Evolutionary conservation across 2,329 filamentous ascomycete genomes (phyloP), one percentile per base, ranked within the genome.

Genomic region (Ustulina deusta): DNA sequence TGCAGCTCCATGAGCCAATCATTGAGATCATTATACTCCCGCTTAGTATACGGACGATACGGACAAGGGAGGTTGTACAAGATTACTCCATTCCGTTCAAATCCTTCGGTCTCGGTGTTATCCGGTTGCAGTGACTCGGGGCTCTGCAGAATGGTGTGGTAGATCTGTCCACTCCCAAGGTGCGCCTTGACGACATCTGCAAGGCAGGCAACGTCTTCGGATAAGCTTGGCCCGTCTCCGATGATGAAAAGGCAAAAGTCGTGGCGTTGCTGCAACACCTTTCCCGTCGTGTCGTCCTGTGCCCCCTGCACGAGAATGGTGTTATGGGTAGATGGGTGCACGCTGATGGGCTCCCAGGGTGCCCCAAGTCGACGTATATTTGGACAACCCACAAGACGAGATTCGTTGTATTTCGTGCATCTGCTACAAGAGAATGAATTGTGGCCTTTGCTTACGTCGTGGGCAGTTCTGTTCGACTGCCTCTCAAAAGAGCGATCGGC

Each of bases 331-430:
- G 48, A 51, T 15, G 48, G 13, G 15, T 29, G 13, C 5, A 27
- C 20, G 11, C 32, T 17, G 5, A 51, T 32, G 48, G 48, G 25
- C 13, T 51, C 2, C 48, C 25, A 51, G 2, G 25, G 10, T 29
- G 48, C 22, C 34, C 6, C 38, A 7, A 7, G 17, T 15, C 17
- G 38, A 15, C 38, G 6, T 40, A 3, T 9, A 3, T 15, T 13
- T 51, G 13, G 17, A 10, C 13, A 32, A 32, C 25, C 9, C 6
- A 20, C n/a, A 6, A 2, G 6, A 9, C 17, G 11, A 11, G 7
- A 25, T 22, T 73, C 65, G 0, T 65, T 74, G 70, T 81, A 20
- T 36, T 29, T 22, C 11, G 11, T 46, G 36, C 60, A 62, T 62
- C 60, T 62, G n/a, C 15, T 3, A 20, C 60, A 62, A 44, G 34